Base-by-base conservation (phyloP, 2,329 filamentous ascomycete species). In the Ascochyta koolunga region DNA sequence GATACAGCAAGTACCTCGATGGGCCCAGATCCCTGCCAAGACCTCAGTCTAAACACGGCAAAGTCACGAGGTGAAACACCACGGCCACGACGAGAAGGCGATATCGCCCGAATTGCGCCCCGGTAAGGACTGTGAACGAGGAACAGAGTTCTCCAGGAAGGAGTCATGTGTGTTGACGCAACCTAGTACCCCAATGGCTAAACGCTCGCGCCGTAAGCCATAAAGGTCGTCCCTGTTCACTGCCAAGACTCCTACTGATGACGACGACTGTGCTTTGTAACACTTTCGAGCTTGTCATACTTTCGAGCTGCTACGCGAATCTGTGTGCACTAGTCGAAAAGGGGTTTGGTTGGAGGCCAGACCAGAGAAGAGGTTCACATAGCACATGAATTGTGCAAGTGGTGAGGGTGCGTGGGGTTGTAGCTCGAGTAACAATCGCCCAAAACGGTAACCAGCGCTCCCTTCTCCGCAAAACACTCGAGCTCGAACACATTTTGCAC, bases 111-210 rank as follows among this genome's bases (percentile, higher is more conserved):
- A n/a, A n/a, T n/a, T n/a, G n/a, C n/a, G n/a, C n/a, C n/a, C n/a
- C n/a, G n/a, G n/a, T n/a, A n/a, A n/a, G n/a, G n/a, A n/a, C n/a
- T n/a, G n/a, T n/a, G n/a, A n/a, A n/a, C n/a, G n/a, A 66, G 39
- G 61, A 69, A 59, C 54, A 62, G 54, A 59, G 58, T 64, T 66
- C 66, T 66, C 59, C 51, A 45, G 22, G 35, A 58, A 66, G 60
- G 70, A 56, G 58, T 54, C 60, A 49, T 45, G 35, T 45, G 59
- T 24, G 22, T 24, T 24, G 22, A 24, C 22, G 22, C 22, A 8
- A 24, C 22, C 1, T 24, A 66, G 39, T 60, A 69, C 60, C 54
- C 61, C 55, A 56, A 68, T 69, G 65, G 65, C 39, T 52, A 53
- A 55, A 50, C 50, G 50, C 31, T 42, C 19, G 22, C 32, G 39